phyloP scores from a whole-genome alignment of 805 yeast species.

The Spathaspora sp. region DNA sequence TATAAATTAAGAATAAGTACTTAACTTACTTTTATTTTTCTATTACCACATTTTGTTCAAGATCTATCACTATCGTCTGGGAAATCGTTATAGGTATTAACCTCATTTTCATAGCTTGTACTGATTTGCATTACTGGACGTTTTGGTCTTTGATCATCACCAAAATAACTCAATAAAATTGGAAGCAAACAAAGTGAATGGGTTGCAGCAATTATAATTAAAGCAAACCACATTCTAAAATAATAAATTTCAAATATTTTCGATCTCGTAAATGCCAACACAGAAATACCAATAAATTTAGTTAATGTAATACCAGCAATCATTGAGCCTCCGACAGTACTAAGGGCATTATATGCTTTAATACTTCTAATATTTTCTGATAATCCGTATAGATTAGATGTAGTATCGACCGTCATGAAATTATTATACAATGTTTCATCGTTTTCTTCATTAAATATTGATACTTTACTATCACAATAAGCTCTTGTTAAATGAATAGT shows the following conservation, averaged over 20 bases:
- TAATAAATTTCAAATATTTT: conserved; percentile 88
- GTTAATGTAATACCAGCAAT: conserved; percentile 89
- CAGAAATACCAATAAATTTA: conserved; percentile 81
- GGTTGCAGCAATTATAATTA: conserved; percentile 70
- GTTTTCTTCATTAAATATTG: conserved; percentile 12
- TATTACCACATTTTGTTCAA: not conserved
- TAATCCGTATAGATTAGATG: not conserved
- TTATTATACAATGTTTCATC: conserved; percentile 12
- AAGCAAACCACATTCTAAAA: conserved; percentile 89
- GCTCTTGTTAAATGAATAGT: conserved; percentile 85
- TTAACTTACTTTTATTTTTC: too few relatives aligned
- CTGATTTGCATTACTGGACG: conserved; percentile 1
- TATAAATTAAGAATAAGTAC: too few relatives aligned
- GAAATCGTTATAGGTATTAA: not conserved
- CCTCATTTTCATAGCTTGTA: not conserved
- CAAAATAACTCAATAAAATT: conserved; percentile 52
- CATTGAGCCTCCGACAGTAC: conserved; percentile 84
- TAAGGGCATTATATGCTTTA: conserved; percentile 57
- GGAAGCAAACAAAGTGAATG: conserved; percentile 84
- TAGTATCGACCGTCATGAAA: conserved; percentile 11
- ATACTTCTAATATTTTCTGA: conserved; percentile 6
- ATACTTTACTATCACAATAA: conserved; percentile 48
- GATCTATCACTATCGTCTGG: not conserved
- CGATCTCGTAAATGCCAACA: conserved; percentile 82
- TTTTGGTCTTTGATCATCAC: conserved; percentile 9